These are phyloP conservation scores for Paramecium caudatum DNA, from an alignment of 73 alveolate genomes.

Conservation along the genomic window DNA sequence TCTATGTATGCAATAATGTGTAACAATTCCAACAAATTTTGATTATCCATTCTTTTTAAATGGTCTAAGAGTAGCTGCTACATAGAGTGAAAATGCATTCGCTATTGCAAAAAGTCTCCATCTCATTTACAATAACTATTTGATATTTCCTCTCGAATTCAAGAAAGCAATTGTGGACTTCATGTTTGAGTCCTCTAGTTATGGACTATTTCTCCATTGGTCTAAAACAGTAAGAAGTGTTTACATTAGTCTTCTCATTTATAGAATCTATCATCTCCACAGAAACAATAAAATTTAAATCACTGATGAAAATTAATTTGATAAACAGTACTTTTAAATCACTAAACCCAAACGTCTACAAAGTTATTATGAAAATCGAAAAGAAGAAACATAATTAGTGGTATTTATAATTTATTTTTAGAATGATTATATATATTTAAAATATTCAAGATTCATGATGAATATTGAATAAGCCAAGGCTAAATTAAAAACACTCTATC, in stretches of 20 bases:
- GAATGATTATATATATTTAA: constrained; percentile 52
- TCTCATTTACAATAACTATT: constrained; percentile 25
- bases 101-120: constrained; percentile 10
- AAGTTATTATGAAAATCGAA: constrained; percentile 61
- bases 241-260: background rate
- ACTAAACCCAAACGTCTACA: constrained; percentile 19
- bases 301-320: constrained; percentile 51
- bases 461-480: constrained; percentile 51
- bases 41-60: constrained; percentile 51
- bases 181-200: background rate
- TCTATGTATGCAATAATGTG: constrained; percentile 5
- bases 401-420: constrained; percentile 47
- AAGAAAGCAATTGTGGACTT: constrained; percentile 16
- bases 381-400: constrained; percentile 50
- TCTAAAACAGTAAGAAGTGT: constrained; percentile 60
- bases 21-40: constrained; percentile 22
- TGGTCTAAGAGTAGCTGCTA: constrained; percentile 35
- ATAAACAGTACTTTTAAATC: background rate
- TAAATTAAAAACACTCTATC: background rate
- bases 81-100: background rate
- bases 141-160: constrained; percentile 42
- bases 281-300: constrained; percentile 11
- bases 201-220: constrained; percentile 51
- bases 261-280: constrained; percentile 31
- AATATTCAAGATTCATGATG: constrained; percentile 47